Evolutionary conservation across 108 stramenopile genomes (phyloP).

Genomic region (Cyclotella atomus): DNA sequence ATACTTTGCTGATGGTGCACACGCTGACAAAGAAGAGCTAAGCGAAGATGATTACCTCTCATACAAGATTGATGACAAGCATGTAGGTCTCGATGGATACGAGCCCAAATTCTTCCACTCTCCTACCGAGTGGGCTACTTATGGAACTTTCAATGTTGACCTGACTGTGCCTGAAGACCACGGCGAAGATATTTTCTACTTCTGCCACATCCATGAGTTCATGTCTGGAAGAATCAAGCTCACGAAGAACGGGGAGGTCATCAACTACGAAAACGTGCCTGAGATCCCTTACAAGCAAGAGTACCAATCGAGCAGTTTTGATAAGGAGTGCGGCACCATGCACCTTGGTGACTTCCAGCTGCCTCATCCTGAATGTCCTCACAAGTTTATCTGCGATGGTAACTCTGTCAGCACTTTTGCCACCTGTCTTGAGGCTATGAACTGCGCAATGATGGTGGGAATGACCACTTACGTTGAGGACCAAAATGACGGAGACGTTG

Average conservation of each 20-base stretch:
- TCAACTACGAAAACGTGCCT: slow-evolving; percentile 39
- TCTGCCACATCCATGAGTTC: slow-evolving; percentile 86
- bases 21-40: slow-evolving; percentile 26
- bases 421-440: slow-evolving; percentile 75
- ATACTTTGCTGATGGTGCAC: slow-evolving; percentile 35
- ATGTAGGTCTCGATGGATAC: slow-evolving; percentile 78
- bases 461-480: slow-evolving; percentile 61
- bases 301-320: slow-evolving; percentile 45
- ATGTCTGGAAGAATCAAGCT: slow-evolving; percentile 85
- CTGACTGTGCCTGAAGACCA: slow-evolving; percentile 32
- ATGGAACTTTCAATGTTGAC: slow-evolving; percentile 59
- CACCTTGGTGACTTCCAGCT: slow-evolving; percentile 56
- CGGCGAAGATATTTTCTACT: slow-evolving; percentile 90
- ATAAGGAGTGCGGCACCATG: slow-evolving; percentile 79
- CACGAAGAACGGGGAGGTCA: slow-evolving; percentile 54
- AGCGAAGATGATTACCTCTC: slow-evolving; percentile 69
- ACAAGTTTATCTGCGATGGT: slow-evolving; percentile 58
- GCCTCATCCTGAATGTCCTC: slow-evolving; percentile 64
- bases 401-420: slow-evolving; percentile 38
- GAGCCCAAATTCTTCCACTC: slow-evolving; percentile 85
- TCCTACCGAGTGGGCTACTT: slow-evolving; percentile 66
- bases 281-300: slow-evolving; percentile 68
- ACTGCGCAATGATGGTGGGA: slow-evolving; percentile 71
- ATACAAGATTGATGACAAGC: slow-evolving; percentile 62
- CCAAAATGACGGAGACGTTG: slow-evolving; percentile 24